Percentiles rank a stretch among this genome's conserved stretches.
phyloP scores from a whole-genome alignment of 2,329 filamentous ascomycete genomes.

The Calycina herbarum region DNA sequence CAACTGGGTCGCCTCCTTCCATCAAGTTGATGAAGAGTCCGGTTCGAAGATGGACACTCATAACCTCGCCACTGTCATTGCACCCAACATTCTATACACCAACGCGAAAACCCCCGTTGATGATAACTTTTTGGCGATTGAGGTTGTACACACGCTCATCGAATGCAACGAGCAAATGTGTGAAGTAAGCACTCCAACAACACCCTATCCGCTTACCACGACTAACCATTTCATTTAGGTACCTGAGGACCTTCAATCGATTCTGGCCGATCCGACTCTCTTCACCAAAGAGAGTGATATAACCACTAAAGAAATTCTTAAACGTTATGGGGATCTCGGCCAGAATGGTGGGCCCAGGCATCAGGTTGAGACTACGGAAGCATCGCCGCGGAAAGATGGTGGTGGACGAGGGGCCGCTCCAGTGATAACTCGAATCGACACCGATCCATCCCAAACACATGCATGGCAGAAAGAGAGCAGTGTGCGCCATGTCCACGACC shows the following conservation, averaged over 20 bases:
- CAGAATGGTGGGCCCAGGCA: slow-evolving; percentile 52
- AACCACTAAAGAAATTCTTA: slow-evolving; percentile 95
- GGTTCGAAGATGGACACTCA: slow-evolving; percentile 99
- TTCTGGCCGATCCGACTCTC: slow-evolving; percentile 79
- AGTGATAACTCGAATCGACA: slow-evolving; percentile 72
- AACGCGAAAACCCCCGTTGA: slow-evolving; percentile 68
- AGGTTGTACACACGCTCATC: slow-evolving; percentile 88
- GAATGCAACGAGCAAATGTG: slow-evolving; percentile 95
- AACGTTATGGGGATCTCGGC: slow-evolving; percentile 80
- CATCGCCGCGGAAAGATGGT: slow-evolving; percentile 50
- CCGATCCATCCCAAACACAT: slow-evolving; percentile 70
- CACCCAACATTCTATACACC: slow-evolving; percentile 88
- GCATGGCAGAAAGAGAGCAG: slow-evolving; percentile 82
- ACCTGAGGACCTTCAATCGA: slow-evolving; percentile 83
- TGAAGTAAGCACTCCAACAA: slow-evolving; percentile 63
- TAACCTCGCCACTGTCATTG: slow-evolving; percentile 95
- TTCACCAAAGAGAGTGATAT: slow-evolving; percentile 78
- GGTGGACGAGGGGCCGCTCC: slow-evolving; percentile 47
- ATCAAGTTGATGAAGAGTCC: slow-evolving; percentile 93
- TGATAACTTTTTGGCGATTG: slow-evolving; percentile 90
- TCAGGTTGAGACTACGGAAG: slow-evolving; percentile 59
- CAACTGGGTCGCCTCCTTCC: slow-evolving; percentile 96
- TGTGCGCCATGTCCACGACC: slow-evolving; percentile 72
- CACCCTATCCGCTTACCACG: neutral
- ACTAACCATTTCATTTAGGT: slow-evolving; percentile 59